A percentile compares a stretch with the other conserved stretches of the same genome.
Conservation (phyloP, 345 rosid genomes). For the Eucalyptus tenuipes region DNA sequence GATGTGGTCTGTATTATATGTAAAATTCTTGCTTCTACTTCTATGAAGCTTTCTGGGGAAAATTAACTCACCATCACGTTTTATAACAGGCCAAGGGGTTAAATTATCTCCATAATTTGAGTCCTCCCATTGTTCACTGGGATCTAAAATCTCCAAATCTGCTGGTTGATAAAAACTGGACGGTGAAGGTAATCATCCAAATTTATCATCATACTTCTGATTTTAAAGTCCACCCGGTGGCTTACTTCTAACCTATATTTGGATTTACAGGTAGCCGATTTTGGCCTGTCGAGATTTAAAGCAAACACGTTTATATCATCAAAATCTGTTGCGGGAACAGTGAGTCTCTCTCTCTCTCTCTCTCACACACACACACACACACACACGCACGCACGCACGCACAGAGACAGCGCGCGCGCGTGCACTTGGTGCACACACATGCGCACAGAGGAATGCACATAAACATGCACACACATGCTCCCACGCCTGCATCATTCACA, state of each 20-base stretch:
- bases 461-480: not conserved
- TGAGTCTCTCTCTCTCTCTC: conserved; percentile 21
- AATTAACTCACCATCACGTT: not conserved
- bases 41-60: not conserved
- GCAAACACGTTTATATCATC: conserved; percentile 83
- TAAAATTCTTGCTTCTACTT: not conserved
- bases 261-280: conserved; percentile 69
- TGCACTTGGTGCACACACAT: not conserved
- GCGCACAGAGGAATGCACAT: not conserved
- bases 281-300: conserved; percentile 94
- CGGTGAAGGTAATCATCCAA: conserved; percentile 53
- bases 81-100: conserved; percentile 86
- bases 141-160: conserved; percentile 94
- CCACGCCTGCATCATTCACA: not conserved
- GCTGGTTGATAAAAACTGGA: conserved; percentile 94
- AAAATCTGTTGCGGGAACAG: conserved; percentile 97
- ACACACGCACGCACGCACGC: not conserved
- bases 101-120: conserved; percentile 87
- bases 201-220: not conserved
- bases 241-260: not conserved
- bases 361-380: not conserved
- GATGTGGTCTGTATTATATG: conserved; percentile 51
- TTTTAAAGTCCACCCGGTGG: not conserved
- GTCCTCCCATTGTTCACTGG: conserved; percentile 94
- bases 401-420: fast-evolving